These are phyloP conservation scores for Cyclospora cayetanensis DNA, from an alignment of 169 alveolate species.

Conservation along the genomic window DNA sequence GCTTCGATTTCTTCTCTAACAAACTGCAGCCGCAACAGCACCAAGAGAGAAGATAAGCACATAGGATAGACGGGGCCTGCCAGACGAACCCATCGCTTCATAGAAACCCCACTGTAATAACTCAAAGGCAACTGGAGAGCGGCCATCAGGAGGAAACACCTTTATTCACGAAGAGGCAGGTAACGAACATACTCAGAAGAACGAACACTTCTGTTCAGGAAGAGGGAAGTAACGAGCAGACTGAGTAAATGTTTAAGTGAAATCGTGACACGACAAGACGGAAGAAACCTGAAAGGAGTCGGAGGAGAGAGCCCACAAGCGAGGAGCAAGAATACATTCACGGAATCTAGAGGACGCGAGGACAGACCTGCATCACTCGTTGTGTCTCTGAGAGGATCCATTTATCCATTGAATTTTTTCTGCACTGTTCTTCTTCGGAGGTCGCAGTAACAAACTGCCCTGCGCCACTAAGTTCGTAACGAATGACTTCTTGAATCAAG, in stretches of 20 bases:
- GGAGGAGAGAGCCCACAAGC: neutral
- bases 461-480: conserved; percentile 89
- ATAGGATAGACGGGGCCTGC: neutral
- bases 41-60: neutral
- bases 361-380: conserved; percentile 75
- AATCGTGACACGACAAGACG: too few relatives aligned
- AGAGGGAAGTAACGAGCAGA: too few relatives aligned
- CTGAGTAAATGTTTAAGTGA: too few relatives aligned
- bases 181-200: too few relatives aligned
- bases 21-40: conserved; percentile 77
- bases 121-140: neutral
- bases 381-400: conserved; percentile 96
- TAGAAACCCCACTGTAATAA: neutral
- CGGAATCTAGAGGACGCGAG: too few relatives aligned
- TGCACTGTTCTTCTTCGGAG: conserved; percentile 63
- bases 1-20: conserved; percentile 96
- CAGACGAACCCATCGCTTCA: neutral
- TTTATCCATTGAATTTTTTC: conserved; percentile 92
- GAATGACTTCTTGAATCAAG: conserved; percentile 93
- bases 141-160: neutral
- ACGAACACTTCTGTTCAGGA: too few relatives aligned
- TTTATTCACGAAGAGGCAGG: too few relatives aligned
- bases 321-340: neutral
- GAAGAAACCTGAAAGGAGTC: neutral
- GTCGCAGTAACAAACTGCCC: conserved; percentile 82